phyloP scores from a whole-genome alignment of 495 filamentous ascomycete species.

The Filosporella fistucella region DNA sequence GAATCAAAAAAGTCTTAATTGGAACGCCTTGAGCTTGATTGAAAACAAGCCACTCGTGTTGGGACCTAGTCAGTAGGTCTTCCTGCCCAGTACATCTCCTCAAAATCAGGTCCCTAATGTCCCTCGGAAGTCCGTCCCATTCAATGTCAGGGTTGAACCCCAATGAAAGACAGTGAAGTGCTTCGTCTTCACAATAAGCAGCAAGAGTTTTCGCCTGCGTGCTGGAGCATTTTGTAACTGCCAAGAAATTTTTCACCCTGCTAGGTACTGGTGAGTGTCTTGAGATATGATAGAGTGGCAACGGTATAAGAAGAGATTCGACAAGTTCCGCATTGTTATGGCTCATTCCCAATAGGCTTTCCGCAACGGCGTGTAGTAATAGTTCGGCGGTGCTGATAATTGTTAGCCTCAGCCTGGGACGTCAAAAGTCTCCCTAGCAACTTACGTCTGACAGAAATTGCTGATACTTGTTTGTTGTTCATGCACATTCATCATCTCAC shows the following conservation, averaged over 20 bases:
- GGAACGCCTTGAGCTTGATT: background rate
- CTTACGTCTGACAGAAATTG: constrained; percentile 10
- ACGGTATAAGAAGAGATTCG: constrained; percentile 41
- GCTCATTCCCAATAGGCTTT: constrained; percentile 42
- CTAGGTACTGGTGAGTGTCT: constrained; percentile 8
- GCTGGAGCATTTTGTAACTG: background rate
- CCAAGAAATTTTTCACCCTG: constrained; percentile 2
- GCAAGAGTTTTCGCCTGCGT: constrained; percentile 5
- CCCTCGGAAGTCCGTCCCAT: constrained; percentile 2
- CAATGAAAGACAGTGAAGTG: background rate
- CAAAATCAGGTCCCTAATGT: background rate
- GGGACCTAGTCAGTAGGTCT: constrained; percentile 1
- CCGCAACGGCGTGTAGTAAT: constrained; percentile 47
- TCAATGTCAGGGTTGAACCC: constrained; percentile 6
- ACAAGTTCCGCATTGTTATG: constrained; percentile 46
- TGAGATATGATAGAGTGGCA: constrained; percentile 18
- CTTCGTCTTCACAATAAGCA: constrained; percentile 1
- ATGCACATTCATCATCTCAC: constrained; percentile 4
- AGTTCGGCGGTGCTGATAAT: constrained; percentile 53
- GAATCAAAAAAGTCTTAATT: constrained; percentile 1
- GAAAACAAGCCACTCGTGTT: background rate
- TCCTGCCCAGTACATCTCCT: background rate
- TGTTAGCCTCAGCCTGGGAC: background rate
- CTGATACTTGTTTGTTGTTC: background rate
- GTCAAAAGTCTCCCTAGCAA: background rate